Evolutionary conservation across 352 stramenopile species (phyloP), one percentile per base, ranked within the genome.

Genomic region (Globisporangium splendens): DNA sequence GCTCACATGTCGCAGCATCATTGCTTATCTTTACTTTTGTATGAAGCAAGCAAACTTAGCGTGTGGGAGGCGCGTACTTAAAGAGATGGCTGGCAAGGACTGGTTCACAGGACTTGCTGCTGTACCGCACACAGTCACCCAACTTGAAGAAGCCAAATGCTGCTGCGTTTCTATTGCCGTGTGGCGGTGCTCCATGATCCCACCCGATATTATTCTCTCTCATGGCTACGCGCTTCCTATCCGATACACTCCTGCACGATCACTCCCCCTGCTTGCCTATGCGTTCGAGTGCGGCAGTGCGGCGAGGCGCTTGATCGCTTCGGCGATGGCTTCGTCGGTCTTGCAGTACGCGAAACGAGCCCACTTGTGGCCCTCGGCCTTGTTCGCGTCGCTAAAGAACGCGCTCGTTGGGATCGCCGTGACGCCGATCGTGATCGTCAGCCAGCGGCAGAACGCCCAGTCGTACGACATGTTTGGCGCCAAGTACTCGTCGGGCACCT

Each of bases 271-370:
- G n/a, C 39, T 44, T 44, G 12, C n/a, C 39, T 44, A 44, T n/a
- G 39, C 39, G 39, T 12, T 44, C 39, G 44, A 35, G 28, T 4
- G 33, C 14, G 39, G 56, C 41, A 69, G 31, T 18, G 21, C 42
- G 11, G 53, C 66, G 15, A 93, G 71, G 38, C 83, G 83, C 60
- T 72, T 73, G 61, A 93, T 96, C 54, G 93, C 93, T 53, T 95
- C 77, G 20, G 75, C 65, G 33, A 98, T 82, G n/a, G 88, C 94
- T 35, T 96, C 83, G 59, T 98, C 95, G 35, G 88, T 97, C 79
- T 98, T 98, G 80, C 95, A 99, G 75, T 97, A 99, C 33, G 93
- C 93, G 64, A 99, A 98, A 47, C 95, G 89, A 5, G 84, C 91
- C 67, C 90, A 86, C 35, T 84, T 69, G 56, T 83, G 75, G 41